These are phyloP conservation scores for Cyclocybe aegerita DNA, from an alignment of 768 basidiomycete species.

Conservation along the genomic window DNA sequence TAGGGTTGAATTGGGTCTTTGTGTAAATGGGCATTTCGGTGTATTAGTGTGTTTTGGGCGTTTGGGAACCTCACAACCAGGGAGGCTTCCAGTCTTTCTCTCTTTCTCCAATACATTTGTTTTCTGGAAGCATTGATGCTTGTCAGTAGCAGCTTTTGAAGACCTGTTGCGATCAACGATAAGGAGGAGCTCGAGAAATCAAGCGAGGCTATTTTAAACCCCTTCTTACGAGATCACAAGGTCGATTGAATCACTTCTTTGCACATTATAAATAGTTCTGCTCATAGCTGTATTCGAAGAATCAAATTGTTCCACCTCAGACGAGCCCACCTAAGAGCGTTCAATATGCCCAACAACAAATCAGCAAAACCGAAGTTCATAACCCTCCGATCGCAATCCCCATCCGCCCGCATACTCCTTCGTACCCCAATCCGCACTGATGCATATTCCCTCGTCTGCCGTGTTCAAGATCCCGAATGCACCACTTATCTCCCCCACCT, in stretches of 20 bases:
- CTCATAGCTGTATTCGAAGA: not conserved
- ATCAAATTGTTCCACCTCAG: not conserved
- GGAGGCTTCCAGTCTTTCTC: too few relatives aligned
- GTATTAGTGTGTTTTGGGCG: not conserved
- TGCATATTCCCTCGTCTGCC: slow-evolving; percentile 12
- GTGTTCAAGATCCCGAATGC: slow-evolving; percentile 18
- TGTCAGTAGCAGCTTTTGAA: too few relatives aligned
- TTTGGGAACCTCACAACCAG: too few relatives aligned
- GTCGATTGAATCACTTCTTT: not conserved
- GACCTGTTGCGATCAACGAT: too few relatives aligned
- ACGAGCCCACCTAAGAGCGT: too few relatives aligned
- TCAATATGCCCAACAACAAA: not conserved
- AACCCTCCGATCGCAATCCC: slow-evolving; percentile 14
- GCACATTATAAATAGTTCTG: too few relatives aligned
- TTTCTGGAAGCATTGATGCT: too few relatives aligned
- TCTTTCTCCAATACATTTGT: too few relatives aligned
- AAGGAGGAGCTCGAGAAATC: too few relatives aligned
- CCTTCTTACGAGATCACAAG: too few relatives aligned
- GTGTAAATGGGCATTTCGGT: not conserved
- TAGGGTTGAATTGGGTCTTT: too few relatives aligned
- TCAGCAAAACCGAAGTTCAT: slow-evolving; percentile 3
- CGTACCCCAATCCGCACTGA: slow-evolving; percentile 18
- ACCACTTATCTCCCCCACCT: slow-evolving; percentile 15
- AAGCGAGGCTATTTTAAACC: too few relatives aligned
- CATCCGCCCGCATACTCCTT: slow-evolving; percentile 14